Evolutionary conservation across 768 basidiomycete species (phyloP).

Genomic region (Russula compacta): DNA sequence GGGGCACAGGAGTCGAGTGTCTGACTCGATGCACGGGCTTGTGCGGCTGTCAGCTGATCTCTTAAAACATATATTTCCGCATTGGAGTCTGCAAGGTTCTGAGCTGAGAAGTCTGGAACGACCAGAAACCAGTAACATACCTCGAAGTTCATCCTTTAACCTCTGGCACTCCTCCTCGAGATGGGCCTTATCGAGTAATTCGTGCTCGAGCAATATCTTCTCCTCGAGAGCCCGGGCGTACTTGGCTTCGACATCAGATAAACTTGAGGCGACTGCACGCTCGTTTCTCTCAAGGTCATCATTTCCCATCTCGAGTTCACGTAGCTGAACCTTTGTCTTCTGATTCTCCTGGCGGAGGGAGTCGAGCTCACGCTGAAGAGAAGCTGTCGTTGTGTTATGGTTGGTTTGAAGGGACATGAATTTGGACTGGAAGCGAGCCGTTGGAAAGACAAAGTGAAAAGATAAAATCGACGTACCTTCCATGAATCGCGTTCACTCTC

Average conservation of each 20-base stretch:
- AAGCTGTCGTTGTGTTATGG: constrained; percentile 84
- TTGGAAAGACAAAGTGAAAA: constrained; percentile 7
- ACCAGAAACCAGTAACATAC: constrained; percentile 33
- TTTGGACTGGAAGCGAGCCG: constrained; percentile 45
- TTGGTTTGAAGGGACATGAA: constrained; percentile 83
- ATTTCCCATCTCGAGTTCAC: constrained; percentile 94
- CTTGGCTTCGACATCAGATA: constrained; percentile 79
- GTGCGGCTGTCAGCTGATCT: constrained; percentile 51
- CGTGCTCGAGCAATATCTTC: constrained; percentile 95
- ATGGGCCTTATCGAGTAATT: constrained; percentile 81
- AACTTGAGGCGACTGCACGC: constrained; percentile 71
- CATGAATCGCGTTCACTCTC: constrained; percentile 81
- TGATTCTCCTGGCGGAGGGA: constrained; percentile 68
- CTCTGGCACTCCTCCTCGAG: constrained; percentile 89
- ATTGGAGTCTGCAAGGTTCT: constrained; percentile 54
- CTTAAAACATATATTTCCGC: constrained; percentile 77
- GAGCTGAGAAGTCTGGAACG: constrained; percentile 6
- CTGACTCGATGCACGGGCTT: constrained; percentile 25
- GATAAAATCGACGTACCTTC: constrained; percentile 57
- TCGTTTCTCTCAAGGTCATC: constrained; percentile 96
- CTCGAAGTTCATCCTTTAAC: constrained; percentile 86
- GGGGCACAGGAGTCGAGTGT: constrained; percentile 17
- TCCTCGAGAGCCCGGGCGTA: constrained; percentile 90
- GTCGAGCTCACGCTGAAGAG: constrained; percentile 88
- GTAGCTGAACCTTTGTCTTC: constrained; percentile 59